These are phyloP conservation scores for Ulota crispa DNA, from an alignment of 225 moss, liverwort and hornwort species.

Conservation along the genomic window DNA sequence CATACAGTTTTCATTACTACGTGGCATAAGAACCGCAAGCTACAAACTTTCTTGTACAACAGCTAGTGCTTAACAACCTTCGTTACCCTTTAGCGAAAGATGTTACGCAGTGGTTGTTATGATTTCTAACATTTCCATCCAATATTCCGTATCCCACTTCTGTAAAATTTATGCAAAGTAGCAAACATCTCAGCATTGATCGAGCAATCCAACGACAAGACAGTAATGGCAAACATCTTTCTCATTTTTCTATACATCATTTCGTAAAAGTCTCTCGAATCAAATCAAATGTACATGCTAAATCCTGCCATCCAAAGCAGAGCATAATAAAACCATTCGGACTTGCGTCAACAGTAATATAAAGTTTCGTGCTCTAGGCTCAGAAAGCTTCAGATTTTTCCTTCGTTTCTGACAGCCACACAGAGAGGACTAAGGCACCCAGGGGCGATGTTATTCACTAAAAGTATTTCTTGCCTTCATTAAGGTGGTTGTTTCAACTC, in stretches of 20 bases:
- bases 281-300: background rate
- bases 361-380: background rate
- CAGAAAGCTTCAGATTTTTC: background rate
- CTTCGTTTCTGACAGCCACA: conserved; percentile 1
- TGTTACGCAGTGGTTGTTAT: background rate
- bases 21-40: background rate
- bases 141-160: background rate
- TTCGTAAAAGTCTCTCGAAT: background rate
- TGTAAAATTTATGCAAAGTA: background rate
- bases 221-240: background rate
- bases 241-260: background rate
- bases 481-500: background rate
- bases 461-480: background rate
- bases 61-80: background rate
- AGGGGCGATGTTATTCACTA: background rate
- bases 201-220: background rate
- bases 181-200: background rate
- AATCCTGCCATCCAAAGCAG: background rate
- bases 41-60: fast-evolving
- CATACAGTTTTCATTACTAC: background rate
- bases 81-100: too few species aligned
- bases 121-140: background rate
- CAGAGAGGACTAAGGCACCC: background rate
- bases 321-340: background rate
- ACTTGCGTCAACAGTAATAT: background rate